Percentiles rank a stretch among this genome's conserved stretches.
These are phyloP conservation scores for Plasmodium fragile DNA, from an alignment of 169 alveolate genomes.

Conservation along the genomic window DNA sequence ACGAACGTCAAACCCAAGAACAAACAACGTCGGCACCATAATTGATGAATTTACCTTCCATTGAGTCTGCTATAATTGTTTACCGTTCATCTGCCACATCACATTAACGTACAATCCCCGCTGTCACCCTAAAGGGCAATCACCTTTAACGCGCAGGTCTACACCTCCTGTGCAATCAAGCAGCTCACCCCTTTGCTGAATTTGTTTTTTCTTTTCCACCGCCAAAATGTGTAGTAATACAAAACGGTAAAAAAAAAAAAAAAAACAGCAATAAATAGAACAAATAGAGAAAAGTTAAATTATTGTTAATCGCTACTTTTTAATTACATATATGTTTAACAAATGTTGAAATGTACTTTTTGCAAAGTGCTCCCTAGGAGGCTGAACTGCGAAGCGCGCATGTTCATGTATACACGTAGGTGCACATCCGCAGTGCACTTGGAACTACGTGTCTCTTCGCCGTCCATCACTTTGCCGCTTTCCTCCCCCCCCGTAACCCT, in stretches of 20 bases:
- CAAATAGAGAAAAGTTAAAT: not conserved
- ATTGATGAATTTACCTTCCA: not conserved
- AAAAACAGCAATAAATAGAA: not conserved
- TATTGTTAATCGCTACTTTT: not conserved
- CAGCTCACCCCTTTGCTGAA: not conserved
- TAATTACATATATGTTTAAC: conserved; percentile 11
- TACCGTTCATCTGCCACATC: not conserved
- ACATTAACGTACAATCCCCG: not conserved
- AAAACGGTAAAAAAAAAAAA: not conserved
- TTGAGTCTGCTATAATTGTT: not conserved
- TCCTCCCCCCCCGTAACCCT: not conserved
- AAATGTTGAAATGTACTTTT: not conserved
- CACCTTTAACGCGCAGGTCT: not conserved
- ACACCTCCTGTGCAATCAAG: not conserved
- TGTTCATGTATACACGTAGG: not conserved
- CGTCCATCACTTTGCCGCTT: not conserved
- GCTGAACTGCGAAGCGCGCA: conserved; percentile 2
- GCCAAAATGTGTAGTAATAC: not conserved
- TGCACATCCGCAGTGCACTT: not conserved
- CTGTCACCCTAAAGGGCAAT: not conserved
- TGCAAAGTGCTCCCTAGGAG: not conserved
- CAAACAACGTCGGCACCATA: not conserved
- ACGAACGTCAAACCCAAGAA: not conserved
- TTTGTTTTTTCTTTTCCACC: not conserved
- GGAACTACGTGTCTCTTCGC: not conserved